phyloP scores from a whole-genome alignment of 495 filamentous ascomycete genomes.

The Neurospora africana region DNA sequence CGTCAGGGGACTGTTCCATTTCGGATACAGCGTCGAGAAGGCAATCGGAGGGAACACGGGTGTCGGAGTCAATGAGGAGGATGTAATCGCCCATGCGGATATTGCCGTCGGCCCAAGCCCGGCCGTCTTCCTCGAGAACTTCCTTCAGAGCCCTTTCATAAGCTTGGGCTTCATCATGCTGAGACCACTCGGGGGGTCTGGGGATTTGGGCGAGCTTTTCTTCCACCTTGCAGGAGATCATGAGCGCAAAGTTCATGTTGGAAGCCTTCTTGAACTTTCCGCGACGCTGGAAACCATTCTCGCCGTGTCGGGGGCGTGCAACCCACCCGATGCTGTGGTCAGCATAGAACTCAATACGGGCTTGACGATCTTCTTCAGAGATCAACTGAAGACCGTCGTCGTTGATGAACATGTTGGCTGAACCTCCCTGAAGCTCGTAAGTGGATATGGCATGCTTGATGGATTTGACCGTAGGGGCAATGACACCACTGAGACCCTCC shows the following conservation, averaged over 20 bases:
- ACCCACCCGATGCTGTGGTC: conserved; percentile 76
- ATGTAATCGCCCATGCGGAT: conserved; percentile 75
- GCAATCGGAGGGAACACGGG: conserved; percentile 63
- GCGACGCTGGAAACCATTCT: conserved; percentile 50
- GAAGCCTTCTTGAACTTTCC: conserved; percentile 70
- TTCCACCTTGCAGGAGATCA: conserved; percentile 66
- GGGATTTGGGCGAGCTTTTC: conserved; percentile 48
- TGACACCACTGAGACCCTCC: conserved; percentile 54
- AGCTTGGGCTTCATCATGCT: conserved; percentile 57
- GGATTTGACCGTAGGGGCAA: conserved; percentile 57
- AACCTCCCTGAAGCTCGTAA: conserved; percentile 70
- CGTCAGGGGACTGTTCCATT: conserved; percentile 71
- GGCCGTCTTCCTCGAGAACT: conserved; percentile 57
- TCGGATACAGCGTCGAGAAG: conserved; percentile 67
- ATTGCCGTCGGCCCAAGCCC: conserved; percentile 73
- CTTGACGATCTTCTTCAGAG: conserved; percentile 51
- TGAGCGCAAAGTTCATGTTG: conserved; percentile 77
- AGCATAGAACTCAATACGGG: conserved; percentile 56
- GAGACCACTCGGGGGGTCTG: conserved; percentile 51
- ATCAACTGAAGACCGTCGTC: conserved; percentile 69
- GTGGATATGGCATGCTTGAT: conserved; percentile 66
- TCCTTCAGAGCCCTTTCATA: conserved; percentile 59
- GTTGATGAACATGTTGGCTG: conserved; percentile 73
- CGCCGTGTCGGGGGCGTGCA: conserved; percentile 54
- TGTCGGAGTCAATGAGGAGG: conserved; percentile 66